phyloP scores from a whole-genome alignment of 768 basidiomycete genomes.

The Tricholoma matsutake region DNA sequence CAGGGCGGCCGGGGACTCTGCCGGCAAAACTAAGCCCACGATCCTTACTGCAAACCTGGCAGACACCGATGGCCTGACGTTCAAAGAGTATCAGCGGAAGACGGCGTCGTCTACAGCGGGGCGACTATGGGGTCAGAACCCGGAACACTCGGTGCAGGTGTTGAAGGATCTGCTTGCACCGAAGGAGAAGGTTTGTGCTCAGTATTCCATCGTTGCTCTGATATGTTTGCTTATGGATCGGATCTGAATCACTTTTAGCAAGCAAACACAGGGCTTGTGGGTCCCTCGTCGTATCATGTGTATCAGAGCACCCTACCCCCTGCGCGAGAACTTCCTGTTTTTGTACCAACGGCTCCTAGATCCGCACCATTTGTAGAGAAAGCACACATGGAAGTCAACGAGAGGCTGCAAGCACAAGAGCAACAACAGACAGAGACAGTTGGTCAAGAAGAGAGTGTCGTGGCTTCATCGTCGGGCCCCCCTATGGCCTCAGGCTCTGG shows the following conservation, averaged over 20 bases:
- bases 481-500: background rate
- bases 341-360: constrained; percentile 10
- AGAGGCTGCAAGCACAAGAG: background rate
- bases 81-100: constrained; percentile 14
- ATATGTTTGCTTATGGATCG: background rate
- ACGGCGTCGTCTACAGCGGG: constrained; percentile 8
- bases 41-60: background rate
- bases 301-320: constrained; percentile 5
- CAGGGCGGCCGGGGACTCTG: background rate
- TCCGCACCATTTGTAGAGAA: constrained; percentile 16
- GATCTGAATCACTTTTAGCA: background rate
- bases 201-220: background rate
- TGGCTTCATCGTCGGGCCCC: background rate
- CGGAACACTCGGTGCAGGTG: constrained; percentile 15
- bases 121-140: constrained; percentile 13
- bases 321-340: background rate
- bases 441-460: background rate
- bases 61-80: constrained; percentile 1
- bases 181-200: background rate
- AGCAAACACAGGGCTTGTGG: constrained; percentile 9
- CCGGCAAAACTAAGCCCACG: background rate
- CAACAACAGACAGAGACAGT: no score
- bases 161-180: constrained; percentile 13
- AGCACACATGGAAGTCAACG: background rate
- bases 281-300: constrained; percentile 9